phyloP scores from a whole-genome alignment of 306 rosid species.

The Trichosanthes cucumerina region DNA sequence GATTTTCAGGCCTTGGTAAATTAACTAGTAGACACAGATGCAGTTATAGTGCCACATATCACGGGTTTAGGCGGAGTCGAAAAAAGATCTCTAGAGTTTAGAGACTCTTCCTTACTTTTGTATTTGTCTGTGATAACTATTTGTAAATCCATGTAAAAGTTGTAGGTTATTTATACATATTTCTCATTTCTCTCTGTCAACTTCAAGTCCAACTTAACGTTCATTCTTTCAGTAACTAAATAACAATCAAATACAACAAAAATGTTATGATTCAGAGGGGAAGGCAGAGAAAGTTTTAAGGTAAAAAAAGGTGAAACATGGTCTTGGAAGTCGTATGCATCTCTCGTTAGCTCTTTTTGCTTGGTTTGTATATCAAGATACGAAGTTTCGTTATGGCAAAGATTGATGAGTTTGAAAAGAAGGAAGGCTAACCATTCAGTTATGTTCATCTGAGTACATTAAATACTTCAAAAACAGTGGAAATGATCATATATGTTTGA shows the following conservation, averaged over 20 bases:
- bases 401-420: neutral
- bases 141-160: neutral
- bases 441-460: neutral
- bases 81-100: neutral
- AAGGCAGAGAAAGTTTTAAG: neutral
- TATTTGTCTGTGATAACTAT: neutral
- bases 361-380: neutral
- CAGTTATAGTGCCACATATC: neutral
- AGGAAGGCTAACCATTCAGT: neutral
- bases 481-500: neutral
- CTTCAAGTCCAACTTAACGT: too few species aligned
- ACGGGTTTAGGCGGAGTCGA: neutral
- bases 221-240: too few species aligned
- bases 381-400: neutral
- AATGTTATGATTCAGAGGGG: neutral
- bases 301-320: neutral
- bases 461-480: neutral
- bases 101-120: neutral
- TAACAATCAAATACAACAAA: neutral
- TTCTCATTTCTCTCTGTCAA: too few species aligned
- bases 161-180: too few species aligned
- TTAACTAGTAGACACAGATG: neutral
- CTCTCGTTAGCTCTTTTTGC: neutral
- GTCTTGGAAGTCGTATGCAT: neutral
- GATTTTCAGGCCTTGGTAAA: neutral